phyloP scores from a whole-genome alignment of 306 rosid species.

The Vigna reflexopilosa region DNA sequence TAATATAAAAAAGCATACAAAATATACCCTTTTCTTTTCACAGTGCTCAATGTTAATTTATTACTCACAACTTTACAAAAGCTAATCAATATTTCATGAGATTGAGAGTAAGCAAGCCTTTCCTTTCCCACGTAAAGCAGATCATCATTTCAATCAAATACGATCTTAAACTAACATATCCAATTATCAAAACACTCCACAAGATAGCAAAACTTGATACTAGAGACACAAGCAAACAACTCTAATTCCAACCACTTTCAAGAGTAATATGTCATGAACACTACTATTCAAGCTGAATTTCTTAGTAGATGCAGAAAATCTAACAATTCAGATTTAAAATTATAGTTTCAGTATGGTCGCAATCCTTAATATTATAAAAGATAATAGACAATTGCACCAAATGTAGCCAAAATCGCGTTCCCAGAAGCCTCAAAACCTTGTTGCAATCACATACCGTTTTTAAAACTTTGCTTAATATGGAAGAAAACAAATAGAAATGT shows the following conservation, averaged over 20 bases:
- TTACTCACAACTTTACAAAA: slow-evolving; percentile 5
- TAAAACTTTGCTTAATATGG: not conserved
- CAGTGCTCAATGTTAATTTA: not conserved
- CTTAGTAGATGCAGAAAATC: not conserved
- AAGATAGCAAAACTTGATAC: not conserved
- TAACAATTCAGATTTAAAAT: not conserved
- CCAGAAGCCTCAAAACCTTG: not conserved
- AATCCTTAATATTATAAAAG: not conserved
- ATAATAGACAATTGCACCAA: not conserved
- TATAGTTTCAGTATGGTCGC: not conserved
- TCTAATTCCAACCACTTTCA: not conserved
- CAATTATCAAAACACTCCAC: slow-evolving; percentile 7
- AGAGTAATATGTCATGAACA: not conserved
- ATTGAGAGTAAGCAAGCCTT: not conserved
- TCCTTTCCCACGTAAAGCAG: not conserved
- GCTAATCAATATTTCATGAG: not conserved
- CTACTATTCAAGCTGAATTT: not conserved
- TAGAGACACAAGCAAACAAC: not conserved
- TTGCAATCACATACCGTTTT: not conserved
- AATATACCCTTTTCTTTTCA: not conserved
- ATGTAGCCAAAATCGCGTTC: not conserved
- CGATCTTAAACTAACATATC: slow-evolving; percentile 22
- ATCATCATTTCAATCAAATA: slow-evolving; percentile 10
- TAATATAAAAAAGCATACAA: not conserved
- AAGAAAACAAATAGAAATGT: slow-evolving; percentile 4